Conservation (phyloP, 116 monocot genomes). For the Zostera marina region DNA sequence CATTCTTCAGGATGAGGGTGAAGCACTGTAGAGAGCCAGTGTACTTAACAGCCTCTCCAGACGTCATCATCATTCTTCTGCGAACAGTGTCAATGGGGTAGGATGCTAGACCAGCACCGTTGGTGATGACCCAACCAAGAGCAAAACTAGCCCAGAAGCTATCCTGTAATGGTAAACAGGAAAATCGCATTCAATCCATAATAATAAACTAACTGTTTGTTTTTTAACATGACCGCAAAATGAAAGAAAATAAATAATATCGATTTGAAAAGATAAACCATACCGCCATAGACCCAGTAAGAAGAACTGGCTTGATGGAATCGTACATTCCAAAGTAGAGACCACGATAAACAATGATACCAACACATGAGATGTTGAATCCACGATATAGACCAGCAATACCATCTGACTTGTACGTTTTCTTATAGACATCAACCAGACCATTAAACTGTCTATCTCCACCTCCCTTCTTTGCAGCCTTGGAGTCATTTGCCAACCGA, state of each 20-base stretch:
- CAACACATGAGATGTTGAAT: conserved; percentile 50
- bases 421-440: conserved; percentile 60
- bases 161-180: conserved; percentile 12
- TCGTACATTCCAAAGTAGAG: conserved; percentile 38
- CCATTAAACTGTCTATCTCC: conserved; percentile 69
- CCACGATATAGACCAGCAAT: conserved; percentile 49
- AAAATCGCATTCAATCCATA: background rate
- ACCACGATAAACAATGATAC: conserved; percentile 49
- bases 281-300: conserved; percentile 6
- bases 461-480: conserved; percentile 54
- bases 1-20: conserved; percentile 17
- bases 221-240: background rate
- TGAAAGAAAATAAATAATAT: background rate
- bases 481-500: conserved; percentile 51
- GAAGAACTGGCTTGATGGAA: conserved; percentile 12
- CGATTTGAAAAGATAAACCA: background rate
- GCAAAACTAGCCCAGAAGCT: conserved; percentile 19
- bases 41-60: conserved; percentile 21
- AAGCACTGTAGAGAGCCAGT: conserved; percentile 18
- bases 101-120: conserved; percentile 40
- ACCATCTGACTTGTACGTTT: conserved; percentile 48
- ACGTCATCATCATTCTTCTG: conserved; percentile 26
- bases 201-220: background rate
- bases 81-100: conserved; percentile 23
- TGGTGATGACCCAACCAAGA: conserved; percentile 36